Conservation (phyloP, 225 moss, liverwort and hornwort genomes). For the Pleurozium schreberi region DNA sequence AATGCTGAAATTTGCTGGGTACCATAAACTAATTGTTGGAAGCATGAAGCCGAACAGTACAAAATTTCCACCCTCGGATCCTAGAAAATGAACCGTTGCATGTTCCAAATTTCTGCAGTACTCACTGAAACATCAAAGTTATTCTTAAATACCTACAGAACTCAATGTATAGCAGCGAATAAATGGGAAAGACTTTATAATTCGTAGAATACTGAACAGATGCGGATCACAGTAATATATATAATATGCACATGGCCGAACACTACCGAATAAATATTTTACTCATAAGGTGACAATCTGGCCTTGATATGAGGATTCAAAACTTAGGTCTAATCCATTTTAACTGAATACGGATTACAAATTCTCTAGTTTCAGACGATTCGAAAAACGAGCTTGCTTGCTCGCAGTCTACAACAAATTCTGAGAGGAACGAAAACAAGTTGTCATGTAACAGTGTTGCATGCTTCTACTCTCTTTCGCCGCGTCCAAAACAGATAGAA, state of each 20-base stretch:
- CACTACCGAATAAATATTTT: not conserved
- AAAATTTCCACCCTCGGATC: not conserved
- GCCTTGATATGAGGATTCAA: not conserved
- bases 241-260: too few species aligned
- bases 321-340: too few species aligned
- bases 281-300: not conserved
- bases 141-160: not conserved
- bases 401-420: not conserved
- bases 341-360: not conserved
- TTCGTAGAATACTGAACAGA: rapidly evolving
- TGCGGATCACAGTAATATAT: not conserved
- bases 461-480: not conserved
- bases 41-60: not conserved
- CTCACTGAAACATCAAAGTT: not conserved
- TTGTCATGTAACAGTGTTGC: too few species aligned
- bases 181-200: not conserved
- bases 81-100: not conserved
- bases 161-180: too few species aligned
- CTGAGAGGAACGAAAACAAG: not conserved
- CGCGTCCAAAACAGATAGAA: too few species aligned
- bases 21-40: not conserved
- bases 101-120: not conserved
- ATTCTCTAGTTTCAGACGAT: not conserved
- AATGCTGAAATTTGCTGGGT: not conserved
- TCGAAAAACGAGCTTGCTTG: too few species aligned